Evolutionary conservation across 768 basidiomycete species (phyloP), one percentile per base, ranked within the genome.

Genomic region (Clathrus columnatus): DNA sequence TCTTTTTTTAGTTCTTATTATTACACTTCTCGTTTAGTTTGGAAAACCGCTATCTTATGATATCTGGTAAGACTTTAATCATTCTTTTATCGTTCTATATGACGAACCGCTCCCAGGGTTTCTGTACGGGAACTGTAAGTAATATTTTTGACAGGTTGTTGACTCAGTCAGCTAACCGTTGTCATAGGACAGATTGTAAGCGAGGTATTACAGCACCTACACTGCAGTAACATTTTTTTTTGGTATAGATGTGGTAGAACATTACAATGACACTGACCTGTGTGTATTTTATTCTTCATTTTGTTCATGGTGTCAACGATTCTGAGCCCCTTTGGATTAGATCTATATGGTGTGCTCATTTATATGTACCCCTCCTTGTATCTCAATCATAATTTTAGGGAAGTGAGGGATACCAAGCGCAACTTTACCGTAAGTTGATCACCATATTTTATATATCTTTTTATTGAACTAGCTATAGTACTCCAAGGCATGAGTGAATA

Each of bases 351-450:
- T 88, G 69, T 72, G 78, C 75, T 47, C 62, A 65, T 63, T 63
- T 67, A 52, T 65, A 60, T 59, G 52, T 48, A 28, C 11, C n/a
- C 50, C 44, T 20, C 28, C 57, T 44, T 43, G 44, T 36, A 16
- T 48, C 51, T 59, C 27, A 56, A 28, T 47, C 44, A 64, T 58
- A 42, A 50, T 57, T 49, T 55, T 59, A 90, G 88, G 92, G 94
- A 97, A 72, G 94, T 97, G 17, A 77, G 94, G 57, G 85, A 86
- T 60, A 81, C 82, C 67, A 81, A 86, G 67, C 79, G 86, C 49
- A 84, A 94, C 62, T 95, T 93, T 64, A 87, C 91, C 41, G 87
- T 87, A 59, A 49, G 83, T 54, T 14, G 8, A 20, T 21, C 2
- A 44, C 41, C n/a, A 16, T 23, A 55, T 24, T 21, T 8, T 17